phyloP scores from a whole-genome alignment of 257 asterid genomes.

The Vinca minor region DNA sequence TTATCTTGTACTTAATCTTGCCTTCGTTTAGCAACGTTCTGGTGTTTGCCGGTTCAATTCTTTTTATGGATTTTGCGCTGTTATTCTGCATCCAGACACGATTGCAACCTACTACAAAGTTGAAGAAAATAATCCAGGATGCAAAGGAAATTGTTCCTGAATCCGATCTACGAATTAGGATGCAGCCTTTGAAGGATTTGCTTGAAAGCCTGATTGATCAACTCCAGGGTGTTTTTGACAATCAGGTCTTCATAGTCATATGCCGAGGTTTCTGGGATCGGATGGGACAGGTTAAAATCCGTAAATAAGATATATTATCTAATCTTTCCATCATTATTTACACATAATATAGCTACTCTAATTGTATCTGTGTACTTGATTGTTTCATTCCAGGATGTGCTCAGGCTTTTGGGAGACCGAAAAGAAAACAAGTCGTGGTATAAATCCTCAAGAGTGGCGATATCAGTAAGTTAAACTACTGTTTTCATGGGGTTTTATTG shows the following conservation, averaged over 20 bases:
- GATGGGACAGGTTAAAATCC: constrained; percentile 68
- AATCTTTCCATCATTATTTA: too few relatives aligned
- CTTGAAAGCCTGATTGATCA: constrained; percentile 48
- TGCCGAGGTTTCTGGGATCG: constrained; percentile 92
- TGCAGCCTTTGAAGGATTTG: constrained; percentile 80
- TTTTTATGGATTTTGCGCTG: not conserved
- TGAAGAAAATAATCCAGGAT: constrained; percentile 76
- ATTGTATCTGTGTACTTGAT: not conserved
- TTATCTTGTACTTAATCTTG: too few relatives aligned
- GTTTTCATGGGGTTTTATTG: not conserved
- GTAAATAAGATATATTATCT: not conserved
- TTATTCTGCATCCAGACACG: constrained; percentile 44
- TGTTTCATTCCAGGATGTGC: constrained; percentile 50
- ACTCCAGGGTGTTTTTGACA: constrained; percentile 51
- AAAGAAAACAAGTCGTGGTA: constrained; percentile 76
- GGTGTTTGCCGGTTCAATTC: not conserved
- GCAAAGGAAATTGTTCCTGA: constrained; percentile 62
- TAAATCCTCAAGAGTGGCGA: constrained; percentile 73
- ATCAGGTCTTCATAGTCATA: constrained; percentile 62
- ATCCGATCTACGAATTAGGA: constrained; percentile 51
- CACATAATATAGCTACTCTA: not conserved
- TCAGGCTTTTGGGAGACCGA: constrained; percentile 59
- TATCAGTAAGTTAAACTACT: constrained; percentile 49
- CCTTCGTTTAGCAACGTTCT: not conserved
- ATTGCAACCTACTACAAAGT: constrained; percentile 65